phyloP scores from a whole-genome alignment of 345 rosid species.

The Zanthoxylum bungeanum region DNA sequence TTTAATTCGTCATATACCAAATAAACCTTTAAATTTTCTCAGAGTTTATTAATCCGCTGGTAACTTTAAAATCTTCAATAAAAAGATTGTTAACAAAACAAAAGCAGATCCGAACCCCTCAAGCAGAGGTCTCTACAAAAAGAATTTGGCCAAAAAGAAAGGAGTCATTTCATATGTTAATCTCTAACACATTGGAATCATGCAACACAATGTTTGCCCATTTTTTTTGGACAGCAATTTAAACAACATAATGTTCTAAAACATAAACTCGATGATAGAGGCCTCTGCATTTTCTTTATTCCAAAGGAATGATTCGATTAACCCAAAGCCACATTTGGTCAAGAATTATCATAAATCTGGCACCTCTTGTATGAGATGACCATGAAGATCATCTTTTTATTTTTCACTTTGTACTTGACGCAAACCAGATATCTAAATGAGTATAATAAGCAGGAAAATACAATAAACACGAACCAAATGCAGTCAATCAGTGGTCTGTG shows the following conservation, averaged over 20 bases:
- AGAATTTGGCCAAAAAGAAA: neutral
- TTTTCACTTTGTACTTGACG: conserved; percentile 3
- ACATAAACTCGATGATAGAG: conserved; percentile 20
- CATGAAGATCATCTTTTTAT: conserved; percentile 6
- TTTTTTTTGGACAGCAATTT: neutral
- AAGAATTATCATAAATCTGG: neutral
- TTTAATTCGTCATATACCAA: no score
- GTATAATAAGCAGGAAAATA: neutral
- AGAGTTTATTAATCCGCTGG: no score
- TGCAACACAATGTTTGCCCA: neutral
- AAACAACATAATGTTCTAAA: conserved; percentile 11
- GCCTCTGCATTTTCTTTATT: neutral
- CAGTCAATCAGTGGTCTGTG: neutral
- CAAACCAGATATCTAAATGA: neutral
- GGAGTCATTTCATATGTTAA: neutral
- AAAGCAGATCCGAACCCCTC: no score
- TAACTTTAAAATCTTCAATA: no score
- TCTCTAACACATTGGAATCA: neutral
- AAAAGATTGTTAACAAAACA: no score
- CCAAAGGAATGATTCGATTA: neutral
- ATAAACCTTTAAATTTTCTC: no score
- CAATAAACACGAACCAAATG: conserved; percentile 23
- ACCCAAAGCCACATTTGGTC: conserved; percentile 5
- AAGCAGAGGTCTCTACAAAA: no score
- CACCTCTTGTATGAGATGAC: conserved; percentile 3